Conservation (phyloP, 2,329 filamentous ascomycete genomes). For the Trichoderma oligosporum region DNA sequence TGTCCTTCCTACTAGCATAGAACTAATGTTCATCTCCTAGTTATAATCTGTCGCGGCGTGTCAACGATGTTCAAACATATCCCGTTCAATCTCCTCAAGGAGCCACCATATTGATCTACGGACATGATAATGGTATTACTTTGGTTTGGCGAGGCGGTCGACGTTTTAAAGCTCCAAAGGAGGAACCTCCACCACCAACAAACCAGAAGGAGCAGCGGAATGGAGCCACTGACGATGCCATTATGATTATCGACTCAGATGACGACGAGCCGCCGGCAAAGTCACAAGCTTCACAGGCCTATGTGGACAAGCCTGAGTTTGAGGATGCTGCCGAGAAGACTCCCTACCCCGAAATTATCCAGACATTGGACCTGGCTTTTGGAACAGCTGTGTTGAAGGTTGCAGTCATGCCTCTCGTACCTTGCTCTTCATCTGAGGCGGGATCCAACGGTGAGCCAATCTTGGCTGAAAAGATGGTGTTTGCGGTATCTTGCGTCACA, state of each 20-base stretch:
- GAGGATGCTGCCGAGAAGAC: constrained; percentile 50
- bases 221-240: constrained; percentile 48
- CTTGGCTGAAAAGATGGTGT: constrained; percentile 56
- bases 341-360: constrained; percentile 53
- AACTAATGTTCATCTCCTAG: constrained; percentile 36
- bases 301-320: constrained; percentile 56
- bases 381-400: constrained; percentile 54
- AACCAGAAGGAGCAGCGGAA: constrained; percentile 47
- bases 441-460: constrained; percentile 46
- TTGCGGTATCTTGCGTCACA: constrained; percentile 57
- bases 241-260: constrained; percentile 63
- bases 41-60: constrained; percentile 55
- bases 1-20: neutral
- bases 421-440: constrained; percentile 45
- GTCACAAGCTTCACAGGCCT: constrained; percentile 31
- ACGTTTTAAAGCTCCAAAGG: constrained; percentile 49
- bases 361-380: constrained; percentile 59
- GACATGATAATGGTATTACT: constrained; percentile 59
- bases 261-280: constrained; percentile 47
- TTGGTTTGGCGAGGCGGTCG: constrained; percentile 61
- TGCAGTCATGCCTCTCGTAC: constrained; percentile 51
- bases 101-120: constrained; percentile 59
- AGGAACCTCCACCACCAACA: constrained; percentile 25
- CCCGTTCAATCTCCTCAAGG: constrained; percentile 60
- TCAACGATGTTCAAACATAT: constrained; percentile 58